Percentiles rank a stretch among this genome's conserved stretches.
Evolutionary conservation across 345 rosid species (phyloP).

Genomic region (Citrus cavaleriei): DNA sequence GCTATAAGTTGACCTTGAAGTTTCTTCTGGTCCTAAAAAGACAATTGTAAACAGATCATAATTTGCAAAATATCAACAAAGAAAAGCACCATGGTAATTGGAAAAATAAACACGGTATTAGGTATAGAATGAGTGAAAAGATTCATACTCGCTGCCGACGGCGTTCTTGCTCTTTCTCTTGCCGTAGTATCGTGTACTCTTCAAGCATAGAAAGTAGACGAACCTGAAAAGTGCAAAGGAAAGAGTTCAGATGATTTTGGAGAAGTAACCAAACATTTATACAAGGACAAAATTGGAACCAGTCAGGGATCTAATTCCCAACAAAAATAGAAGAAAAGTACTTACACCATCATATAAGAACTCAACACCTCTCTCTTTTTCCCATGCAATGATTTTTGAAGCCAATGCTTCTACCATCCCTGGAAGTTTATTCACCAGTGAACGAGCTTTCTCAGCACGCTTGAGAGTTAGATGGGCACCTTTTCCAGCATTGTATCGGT

Average conservation of each 20-base stretch:
- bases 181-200: slow-evolving; percentile 64
- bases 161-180: slow-evolving; percentile 96
- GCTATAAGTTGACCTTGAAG: slow-evolving; percentile 91
- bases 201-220: slow-evolving; percentile 90
- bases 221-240: slow-evolving; percentile 40
- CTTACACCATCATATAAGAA: slow-evolving; percentile 95
- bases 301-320: neutral
- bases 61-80: neutral
- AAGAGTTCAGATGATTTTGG: slow-evolving; percentile 2
- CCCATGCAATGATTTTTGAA: slow-evolving; percentile 86
- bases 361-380: slow-evolving; percentile 68
- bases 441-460: slow-evolving; percentile 99
- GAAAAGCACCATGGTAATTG: neutral
- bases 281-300: neutral
- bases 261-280: neutral
- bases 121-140: neutral
- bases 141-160: slow-evolving; percentile 72
- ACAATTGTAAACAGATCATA: neutral
- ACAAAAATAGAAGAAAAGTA: neutral
- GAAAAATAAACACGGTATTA: neutral
- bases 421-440: slow-evolving; percentile 88
- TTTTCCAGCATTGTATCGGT: slow-evolving; percentile 93
- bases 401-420: slow-evolving; percentile 89
- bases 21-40: slow-evolving; percentile 90
- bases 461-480: slow-evolving; percentile 96